Base-by-base conservation (phyloP, 345 rosid species). In the Dipteronia sinensis region DNA sequence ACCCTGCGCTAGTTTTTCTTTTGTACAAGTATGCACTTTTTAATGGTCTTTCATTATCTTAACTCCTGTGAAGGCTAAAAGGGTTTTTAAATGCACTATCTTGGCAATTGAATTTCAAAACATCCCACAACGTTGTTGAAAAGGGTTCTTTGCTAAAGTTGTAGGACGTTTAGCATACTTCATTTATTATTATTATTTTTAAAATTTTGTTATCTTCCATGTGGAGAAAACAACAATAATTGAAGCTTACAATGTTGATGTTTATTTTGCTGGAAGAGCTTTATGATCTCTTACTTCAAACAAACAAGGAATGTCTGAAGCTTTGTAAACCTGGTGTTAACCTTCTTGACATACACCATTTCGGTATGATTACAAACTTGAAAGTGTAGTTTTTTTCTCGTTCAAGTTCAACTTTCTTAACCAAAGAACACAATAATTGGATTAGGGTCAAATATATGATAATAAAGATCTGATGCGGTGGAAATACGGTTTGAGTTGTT, bases 271-370 rank as follows among this genome's bases (percentile, higher is more conserved):
- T 94, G 99, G 90, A 83, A 73, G 98, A 87, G 83, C 84, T 96
- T 65, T 96, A 94, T 81, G 91, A 88, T 87, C 97, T 94, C 76
- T 85, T 96, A 78, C 92, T 94, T 71, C 85, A 83, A 89, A 90
- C 98, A 77, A 96, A 94, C 84, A 91, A 91, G 83, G 93, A 87
- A 78, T 91, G 92, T 72, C 74, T 90, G 69, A 85, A 86, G 80
- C 93, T 86, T 78, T 94, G 98, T 88, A 89, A 86, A 81, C 98
- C 98, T 25, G 98, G 97, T 59, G 81, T 89, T 49, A 90, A 82
- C 85, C 87, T 91, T 83, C 90, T 85, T 23, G 85, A 92, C 76
- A 87, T 94, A 76, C 94, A 96, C 84, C 74, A 88, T 69, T 85
- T 96, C 97, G 81, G 99, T 95, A 93, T 73, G 79, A 59, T 67